phyloP scores from a whole-genome alignment of 2,329 filamentous ascomycete genomes.

The Coniochaeta sp. region DNA sequence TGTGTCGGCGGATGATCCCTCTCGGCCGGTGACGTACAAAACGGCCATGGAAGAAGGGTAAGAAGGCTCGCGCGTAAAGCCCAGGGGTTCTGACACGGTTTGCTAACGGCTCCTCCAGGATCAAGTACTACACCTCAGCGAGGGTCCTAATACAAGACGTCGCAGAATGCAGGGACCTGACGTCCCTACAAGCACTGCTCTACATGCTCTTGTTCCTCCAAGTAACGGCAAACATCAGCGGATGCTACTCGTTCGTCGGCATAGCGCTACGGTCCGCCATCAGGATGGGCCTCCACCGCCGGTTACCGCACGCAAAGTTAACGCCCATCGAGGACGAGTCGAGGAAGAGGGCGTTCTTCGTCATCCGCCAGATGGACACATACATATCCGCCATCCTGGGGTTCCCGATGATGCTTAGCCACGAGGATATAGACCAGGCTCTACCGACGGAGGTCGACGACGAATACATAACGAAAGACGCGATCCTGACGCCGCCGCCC shows the following conservation, averaged over 20 bases:
- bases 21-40: conserved; percentile 40
- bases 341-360: conserved; percentile 59
- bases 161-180: conserved; percentile 65
- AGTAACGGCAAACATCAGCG: conserved; percentile 69
- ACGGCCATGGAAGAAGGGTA: conserved; percentile 51
- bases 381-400: conserved; percentile 63
- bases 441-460: conserved; percentile 60
- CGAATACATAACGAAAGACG: conserved; percentile 55
- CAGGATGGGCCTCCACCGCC: conserved; percentile 70
- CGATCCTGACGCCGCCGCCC: conserved; percentile 46
- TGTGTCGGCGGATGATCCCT: conserved; percentile 46
- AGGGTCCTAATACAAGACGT: conserved; percentile 59
- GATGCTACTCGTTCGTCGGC: conserved; percentile 74
- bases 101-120: conserved; percentile 33
- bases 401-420: conserved; percentile 55
- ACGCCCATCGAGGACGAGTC: conserved; percentile 57
- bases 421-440: conserved; percentile 61
- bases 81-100: background rate
- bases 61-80: conserved; percentile 14
- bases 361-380: conserved; percentile 63
- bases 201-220: conserved; percentile 80
- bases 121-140: conserved; percentile 67
- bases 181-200: conserved; percentile 66
- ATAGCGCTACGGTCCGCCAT: conserved; percentile 71
- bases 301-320: conserved; percentile 57